phyloP scores from a whole-genome alignment of 73 alveolate genomes.

The Symbiodinium pilosum region DNA sequence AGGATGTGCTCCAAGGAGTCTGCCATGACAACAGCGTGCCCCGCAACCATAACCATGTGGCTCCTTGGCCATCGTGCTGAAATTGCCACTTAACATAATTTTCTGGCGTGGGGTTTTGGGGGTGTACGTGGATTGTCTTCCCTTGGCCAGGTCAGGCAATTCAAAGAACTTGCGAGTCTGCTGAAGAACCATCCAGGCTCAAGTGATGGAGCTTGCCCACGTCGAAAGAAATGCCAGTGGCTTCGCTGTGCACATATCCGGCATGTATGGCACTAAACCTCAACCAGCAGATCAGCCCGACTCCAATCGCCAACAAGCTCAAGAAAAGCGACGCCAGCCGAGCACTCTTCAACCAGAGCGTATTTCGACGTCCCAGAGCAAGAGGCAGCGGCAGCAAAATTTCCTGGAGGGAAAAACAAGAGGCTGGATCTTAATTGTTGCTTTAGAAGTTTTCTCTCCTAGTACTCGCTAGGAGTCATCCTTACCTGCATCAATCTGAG shows the following conservation, averaged over 20 bases:
- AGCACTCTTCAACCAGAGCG: not conserved
- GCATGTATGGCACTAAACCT: not conserved
- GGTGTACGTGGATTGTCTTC: too few relatives aligned
- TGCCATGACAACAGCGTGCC: conserved; percentile 74
- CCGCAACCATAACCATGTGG: conserved; percentile 43
- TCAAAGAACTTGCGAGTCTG: too few relatives aligned
- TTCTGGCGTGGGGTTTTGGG: too few relatives aligned
- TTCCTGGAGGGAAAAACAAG: too few relatives aligned
- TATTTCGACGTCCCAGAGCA: not conserved
- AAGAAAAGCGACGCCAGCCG: not conserved
- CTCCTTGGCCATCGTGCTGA: too few relatives aligned
- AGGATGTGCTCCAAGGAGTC: conserved; percentile 55
- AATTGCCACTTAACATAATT: too few relatives aligned
- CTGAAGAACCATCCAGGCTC: too few relatives aligned
- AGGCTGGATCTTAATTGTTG: too few relatives aligned
- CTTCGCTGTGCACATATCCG: not conserved
- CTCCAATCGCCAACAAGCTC: not conserved
- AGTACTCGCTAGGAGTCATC: too few relatives aligned
- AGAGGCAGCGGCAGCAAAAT: not conserved
- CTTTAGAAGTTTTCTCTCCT: too few relatives aligned
- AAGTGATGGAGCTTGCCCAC: not conserved
- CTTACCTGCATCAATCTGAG: too few relatives aligned
- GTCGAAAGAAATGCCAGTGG: not conserved
- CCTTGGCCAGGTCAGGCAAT: too few relatives aligned
- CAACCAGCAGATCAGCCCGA: not conserved